Percentiles rank a stretch among this genome's conserved stretches.
Evolutionary conservation across 805 yeast genomes (phyloP).

Genomic region (Kodamaea lidongshanica): DNA sequence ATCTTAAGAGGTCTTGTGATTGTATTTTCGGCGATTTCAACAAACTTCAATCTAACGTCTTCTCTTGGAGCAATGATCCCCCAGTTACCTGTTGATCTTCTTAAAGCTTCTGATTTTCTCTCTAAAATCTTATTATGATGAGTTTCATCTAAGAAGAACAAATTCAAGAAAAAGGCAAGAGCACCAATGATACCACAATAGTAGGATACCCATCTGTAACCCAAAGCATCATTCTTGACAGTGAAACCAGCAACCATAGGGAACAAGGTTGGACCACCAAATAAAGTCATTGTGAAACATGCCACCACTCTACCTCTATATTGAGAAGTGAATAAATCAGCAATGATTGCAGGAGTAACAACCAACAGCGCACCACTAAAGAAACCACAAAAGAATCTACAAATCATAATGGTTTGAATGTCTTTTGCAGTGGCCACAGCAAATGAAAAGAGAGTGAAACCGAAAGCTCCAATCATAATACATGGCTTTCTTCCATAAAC

Average conservation of each 20-base stretch:
- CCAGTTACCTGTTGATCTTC: conserved; percentile 38
- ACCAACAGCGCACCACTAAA: conserved; percentile 22
- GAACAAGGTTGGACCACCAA: conserved; percentile 6
- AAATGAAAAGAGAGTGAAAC: conserved; percentile 55
- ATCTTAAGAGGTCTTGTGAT: conserved; percentile 62
- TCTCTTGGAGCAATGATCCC: conserved; percentile 36
- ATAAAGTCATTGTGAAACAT: conserved; percentile 13
- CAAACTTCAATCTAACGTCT: conserved; percentile 30
- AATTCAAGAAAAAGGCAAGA: conserved; percentile 24
- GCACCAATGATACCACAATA: conserved; percentile 38
- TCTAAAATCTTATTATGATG: conserved; percentile 33
- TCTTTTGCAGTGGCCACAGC: conserved; percentile 20
- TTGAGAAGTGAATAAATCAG: conserved; percentile 15
- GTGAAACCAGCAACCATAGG: conserved; percentile 59
- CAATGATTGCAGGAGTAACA: conserved; percentile 19
- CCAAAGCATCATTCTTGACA: conserved; percentile 46
- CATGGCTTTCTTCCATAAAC: conserved; percentile 65
- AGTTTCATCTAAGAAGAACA: conserved; percentile 32
- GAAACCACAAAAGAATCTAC: conserved; percentile 21
- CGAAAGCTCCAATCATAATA: conserved; percentile 49
- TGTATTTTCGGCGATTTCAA: conserved; percentile 55
- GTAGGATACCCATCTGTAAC: conserved; percentile 83
- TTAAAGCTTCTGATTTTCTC: conserved; percentile 27
- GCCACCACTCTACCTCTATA: conserved; percentile 20
- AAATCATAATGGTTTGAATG: conserved; percentile 18